Base-by-base conservation (phyloP, 2,329 filamentous ascomycete species). In the Bertia moriformis region DNA sequence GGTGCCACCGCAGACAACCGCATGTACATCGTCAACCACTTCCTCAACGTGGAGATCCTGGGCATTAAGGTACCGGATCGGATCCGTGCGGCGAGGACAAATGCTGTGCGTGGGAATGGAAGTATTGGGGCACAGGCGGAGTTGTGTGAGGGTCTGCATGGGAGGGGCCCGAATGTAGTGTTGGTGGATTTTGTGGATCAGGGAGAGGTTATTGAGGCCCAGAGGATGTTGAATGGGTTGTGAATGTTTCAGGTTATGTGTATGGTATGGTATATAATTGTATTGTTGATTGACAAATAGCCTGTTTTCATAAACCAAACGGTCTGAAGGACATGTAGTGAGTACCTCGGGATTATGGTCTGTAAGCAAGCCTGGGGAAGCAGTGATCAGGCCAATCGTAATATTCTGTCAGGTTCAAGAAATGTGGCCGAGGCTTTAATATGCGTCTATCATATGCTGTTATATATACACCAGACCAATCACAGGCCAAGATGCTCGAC, bases 1-100 rank as follows among this genome's bases (percentile, higher is more conserved):
- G 54, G 53, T 1, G 59, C 55, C 17, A 52, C 59, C 20, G 49
- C 61, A 0, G 47, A 53, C 15, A 54, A 53, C 18, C 58, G 59
- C 20, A 63, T 69, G 63, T 61, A 59, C 40, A 54, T 67, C 32
- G 58, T 60, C 41, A 65, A 64, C 49, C 62, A 65, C 46, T 57
- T 57, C 41, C 42, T 55, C 14, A 53, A 59, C 40, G 27, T 52
- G 5, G 52, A 56, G 30, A 15, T 60, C 19, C 49, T 51, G 1
- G 54, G 51, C n/a, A 48, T 64, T 29, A 46, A 58, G 30, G 50
- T 66, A 18, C 58, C 58, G 0, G 49, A 57, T 19, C 51, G 52
- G 30, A 14, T 43, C 18, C 46, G 48, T 7, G 53, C 57, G 5
- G 38, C 44, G 15, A 41, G 44, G 14, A 61, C 58, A n/a, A 61